Evolutionary conservation across 345 rosid genomes (phyloP), one percentile per base, ranked within the genome.

Genomic region (Eucalyptus rudis): DNA sequence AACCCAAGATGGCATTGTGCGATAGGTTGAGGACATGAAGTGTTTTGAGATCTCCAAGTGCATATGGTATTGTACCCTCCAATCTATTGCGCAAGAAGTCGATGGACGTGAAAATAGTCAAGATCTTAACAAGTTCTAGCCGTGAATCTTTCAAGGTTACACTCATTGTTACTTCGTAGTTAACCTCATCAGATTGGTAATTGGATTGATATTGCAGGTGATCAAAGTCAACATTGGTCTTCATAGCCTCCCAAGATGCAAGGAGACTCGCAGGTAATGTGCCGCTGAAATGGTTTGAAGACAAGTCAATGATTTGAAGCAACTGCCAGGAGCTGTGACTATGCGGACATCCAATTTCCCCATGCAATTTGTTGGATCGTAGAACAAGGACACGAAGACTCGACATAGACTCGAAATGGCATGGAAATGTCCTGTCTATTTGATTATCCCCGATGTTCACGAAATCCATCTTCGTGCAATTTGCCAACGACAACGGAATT

Each of bases 271-370:
- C 3, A 29, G 33, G 71, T 0, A 62, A 1, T 0, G 4, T 62
- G 16, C 71, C 94, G 16, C 12, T 43, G 29, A 94, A 94, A 5
- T 50, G 13, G 71, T 94, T 94, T 33, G 51, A 84, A 45, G 93
- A 92, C 66, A 91, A 22, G 90, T 92, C 94, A 1, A 94, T 84
- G 71, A 94, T 94, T 54, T 93, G 96, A 89, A 91, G 92, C 91
- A 1, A 89, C 3, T 87, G 86, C 94, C 92, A 93, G 3, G 25
- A 8, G 13, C 2, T 44, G 11, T 6, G 10, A n/a, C 12, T 50
- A 16, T 29, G 5, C 3, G 20, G 68, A 83, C 94, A 93, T 43
- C 85, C 71, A 31, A 92, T 86, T 13, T 0, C 2, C 8, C 94
- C 94, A 24, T 20, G 79, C 22, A 94, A 91, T 1, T 6, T 47